Evolutionary conservation across 805 yeast species (phyloP), one percentile per base, ranked within the genome.

Genomic region (Saturnispora ahearnii): DNA sequence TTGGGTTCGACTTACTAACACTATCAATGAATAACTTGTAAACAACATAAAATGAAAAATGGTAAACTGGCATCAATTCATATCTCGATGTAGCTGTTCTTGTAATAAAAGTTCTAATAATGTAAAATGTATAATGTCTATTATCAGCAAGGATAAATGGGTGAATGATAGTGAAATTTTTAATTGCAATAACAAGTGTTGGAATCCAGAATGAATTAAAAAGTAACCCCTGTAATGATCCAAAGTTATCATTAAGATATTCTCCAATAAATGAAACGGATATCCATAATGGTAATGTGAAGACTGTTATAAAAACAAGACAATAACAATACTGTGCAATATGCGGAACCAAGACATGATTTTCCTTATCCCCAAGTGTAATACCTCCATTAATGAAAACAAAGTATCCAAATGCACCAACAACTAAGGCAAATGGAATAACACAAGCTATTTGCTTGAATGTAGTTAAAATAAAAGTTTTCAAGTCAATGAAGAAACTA

Each of bases 121-220:
- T 67, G 65, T 93, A 93, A 63, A 93, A 93, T 0, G 96, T 81
- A 63, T 81, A 88, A 65, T 93, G 99, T 58, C 99, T 78, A 68
- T 93, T 93, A 64, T 93, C 99, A 0, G 98, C 95, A 41, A 91
- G 72, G 37, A 93, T 65, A 64, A 91, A 93, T 7, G 97, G 97
- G 64, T 93, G 99, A 2, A 81, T 82, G 2, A 83, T 70, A 0
- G 96, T 86, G 63, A 75, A 83, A 51, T 71, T 71, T 34, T 79
- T 70, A 21, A 87, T 73, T 2, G 78, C 59, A 18, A 72, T 55
- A 54, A 68, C 67, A 24, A 85, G 75, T 4, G 50, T 37, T 31
- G 59, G 56, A 24, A 58, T 45, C 61, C 60, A 61, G 3, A 52
- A 47, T 0, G 49, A 34, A 46, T 62, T 63, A 42, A 59, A 53